phyloP scores from a whole-genome alignment of 192 early-diverging fungal species.

The Backusella circina region DNA sequence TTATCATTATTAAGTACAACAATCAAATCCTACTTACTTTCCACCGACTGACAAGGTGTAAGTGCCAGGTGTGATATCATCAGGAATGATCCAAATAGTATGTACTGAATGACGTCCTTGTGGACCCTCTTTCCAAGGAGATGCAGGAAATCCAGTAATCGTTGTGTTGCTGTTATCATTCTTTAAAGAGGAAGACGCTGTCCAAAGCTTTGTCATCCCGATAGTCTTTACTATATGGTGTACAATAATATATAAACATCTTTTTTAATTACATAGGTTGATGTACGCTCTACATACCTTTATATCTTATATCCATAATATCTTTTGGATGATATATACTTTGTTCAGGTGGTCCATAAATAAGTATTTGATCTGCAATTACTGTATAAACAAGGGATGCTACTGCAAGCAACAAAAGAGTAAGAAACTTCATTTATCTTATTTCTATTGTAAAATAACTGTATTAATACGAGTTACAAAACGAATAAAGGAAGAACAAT shows the following conservation, averaged over 20 bases:
- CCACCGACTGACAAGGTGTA: neutral
- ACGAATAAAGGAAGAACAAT: neutral
- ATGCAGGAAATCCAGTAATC: neutral
- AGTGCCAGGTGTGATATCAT: neutral
- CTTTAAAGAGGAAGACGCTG: neutral
- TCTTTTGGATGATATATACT: neutral
- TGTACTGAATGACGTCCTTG: neutral
- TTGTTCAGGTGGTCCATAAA: neutral
- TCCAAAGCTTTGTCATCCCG: conserved; percentile 4
- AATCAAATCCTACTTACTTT: neutral
- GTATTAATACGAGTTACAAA: neutral
- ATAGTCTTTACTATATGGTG: neutral
- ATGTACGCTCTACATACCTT: neutral
- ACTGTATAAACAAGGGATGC: neutral
- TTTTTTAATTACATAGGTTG: neutral
- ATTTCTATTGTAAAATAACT: too few relatives aligned
- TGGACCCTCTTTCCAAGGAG: neutral
- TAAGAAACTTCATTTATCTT: neutral
- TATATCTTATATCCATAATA: neutral
- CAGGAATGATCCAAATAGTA: conserved; percentile 6
- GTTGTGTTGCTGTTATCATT: neutral
- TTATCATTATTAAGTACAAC: neutral
- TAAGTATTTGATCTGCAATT: neutral
- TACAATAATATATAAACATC: neutral
- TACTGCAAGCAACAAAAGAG: neutral